Evolutionary conservation across 2,329 filamentous ascomycete genomes (phyloP).

Genomic region (Hypomyces perniciosus): DNA sequence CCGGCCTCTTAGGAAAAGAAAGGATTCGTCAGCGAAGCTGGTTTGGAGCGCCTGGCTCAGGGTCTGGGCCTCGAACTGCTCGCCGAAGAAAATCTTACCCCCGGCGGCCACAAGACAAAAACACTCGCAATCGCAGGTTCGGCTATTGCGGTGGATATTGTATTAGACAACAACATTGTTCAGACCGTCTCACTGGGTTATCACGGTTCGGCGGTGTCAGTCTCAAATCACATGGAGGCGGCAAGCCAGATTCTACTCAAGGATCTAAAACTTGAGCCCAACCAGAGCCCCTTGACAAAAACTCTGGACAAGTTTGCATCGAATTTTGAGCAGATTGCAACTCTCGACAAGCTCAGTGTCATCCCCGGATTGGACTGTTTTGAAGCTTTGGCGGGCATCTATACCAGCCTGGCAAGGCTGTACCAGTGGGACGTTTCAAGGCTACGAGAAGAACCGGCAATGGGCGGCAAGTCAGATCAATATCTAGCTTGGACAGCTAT

Average conservation of each 20-base stretch:
- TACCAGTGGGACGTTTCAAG: constrained; percentile 63
- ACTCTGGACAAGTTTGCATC: constrained; percentile 63
- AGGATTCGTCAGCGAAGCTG: constrained; percentile 66
- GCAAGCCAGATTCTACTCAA: constrained; percentile 60
- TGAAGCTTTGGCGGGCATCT: constrained; percentile 69
- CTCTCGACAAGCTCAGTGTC: constrained; percentile 65
- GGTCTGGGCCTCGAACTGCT: constrained; percentile 60
- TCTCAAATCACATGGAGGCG: constrained; percentile 53
- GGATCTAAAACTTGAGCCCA: constrained; percentile 55
- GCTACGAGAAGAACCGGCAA: constrained; percentile 43
- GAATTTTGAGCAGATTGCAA: constrained; percentile 65
- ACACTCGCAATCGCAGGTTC: constrained; percentile 58
- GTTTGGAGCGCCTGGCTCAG: constrained; percentile 64
- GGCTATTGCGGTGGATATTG: constrained; percentile 55
- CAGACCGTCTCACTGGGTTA: constrained; percentile 58
- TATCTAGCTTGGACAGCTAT: constrained; percentile 52
- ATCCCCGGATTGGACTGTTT: constrained; percentile 66
- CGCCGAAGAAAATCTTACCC: constrained; percentile 48
- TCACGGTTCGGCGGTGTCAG: constrained; percentile 51
- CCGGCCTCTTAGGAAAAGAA: constrained; percentile 35
- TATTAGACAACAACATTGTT: constrained; percentile 56
- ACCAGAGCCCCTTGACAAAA: constrained; percentile 62
- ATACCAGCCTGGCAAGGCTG: constrained; percentile 62
- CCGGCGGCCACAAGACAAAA: constrained; percentile 42
- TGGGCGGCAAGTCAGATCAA: constrained; percentile 41